These are phyloP conservation scores for Tolypocladium endophyticum DNA, from an alignment of 2,329 filamentous ascomycete species.

Conservation along the genomic window DNA sequence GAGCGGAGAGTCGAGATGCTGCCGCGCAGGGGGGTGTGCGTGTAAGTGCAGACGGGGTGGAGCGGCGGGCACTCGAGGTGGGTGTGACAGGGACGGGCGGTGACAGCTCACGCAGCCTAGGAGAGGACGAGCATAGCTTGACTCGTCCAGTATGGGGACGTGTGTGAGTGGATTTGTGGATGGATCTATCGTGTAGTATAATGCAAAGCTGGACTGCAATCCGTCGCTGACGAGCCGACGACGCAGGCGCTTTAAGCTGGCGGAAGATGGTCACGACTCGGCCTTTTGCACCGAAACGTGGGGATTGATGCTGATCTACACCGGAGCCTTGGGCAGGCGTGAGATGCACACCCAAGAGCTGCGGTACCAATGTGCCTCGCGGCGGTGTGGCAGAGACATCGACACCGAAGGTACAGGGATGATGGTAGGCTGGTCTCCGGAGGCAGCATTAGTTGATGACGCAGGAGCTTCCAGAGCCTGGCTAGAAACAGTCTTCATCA, in stretches of 20 bases:
- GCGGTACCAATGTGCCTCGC: background rate
- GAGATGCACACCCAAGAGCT: background rate
- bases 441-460: background rate
- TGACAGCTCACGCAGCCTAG: background rate
- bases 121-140: background rate
- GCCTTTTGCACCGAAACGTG: background rate
- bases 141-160: background rate
- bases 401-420: background rate
- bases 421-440: background rate
- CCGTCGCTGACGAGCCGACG: background rate
- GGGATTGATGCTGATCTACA: background rate
- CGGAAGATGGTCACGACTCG: background rate
- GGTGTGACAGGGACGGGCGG: background rate
- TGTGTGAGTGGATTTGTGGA: background rate
- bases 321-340: background rate
- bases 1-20: background rate
- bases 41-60: background rate
- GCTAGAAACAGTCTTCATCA: background rate
- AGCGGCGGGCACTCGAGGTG: background rate
- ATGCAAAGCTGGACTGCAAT: background rate
- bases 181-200: background rate
- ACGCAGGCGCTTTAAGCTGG: background rate
- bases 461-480: background rate
- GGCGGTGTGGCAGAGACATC: background rate
- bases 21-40: background rate